Base-by-base conservation (phyloP, 2,329 filamentous ascomycete genomes). In the Aspergillus persii region DNA sequence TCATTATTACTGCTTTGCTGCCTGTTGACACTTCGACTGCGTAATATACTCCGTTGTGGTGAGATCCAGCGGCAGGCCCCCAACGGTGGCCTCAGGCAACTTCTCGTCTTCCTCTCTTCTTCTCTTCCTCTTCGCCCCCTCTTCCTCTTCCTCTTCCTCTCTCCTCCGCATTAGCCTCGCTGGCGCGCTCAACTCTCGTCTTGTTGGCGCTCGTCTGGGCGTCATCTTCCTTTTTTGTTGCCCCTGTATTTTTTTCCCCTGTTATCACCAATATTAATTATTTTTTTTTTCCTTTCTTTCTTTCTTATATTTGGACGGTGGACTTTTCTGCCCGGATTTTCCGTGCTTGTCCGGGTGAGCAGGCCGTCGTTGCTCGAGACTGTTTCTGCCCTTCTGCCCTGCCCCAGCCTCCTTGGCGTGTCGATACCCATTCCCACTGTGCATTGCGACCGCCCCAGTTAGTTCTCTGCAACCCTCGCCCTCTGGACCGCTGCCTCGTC, bases 371-470 rank as follows among this genome's bases (percentile, higher is more conserved):
- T 23, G 18, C 18, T 23, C 18, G 18, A 23, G 18, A 23, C 18
- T 23, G 18, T 23, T 58, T 53, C 59, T 54, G 48, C 50, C 44
- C 56, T 41, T 47, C 50, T 50, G 47, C 26, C 39, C 44, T 54
- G 31, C 33, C 41, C 53, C 56, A 50, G 62, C 53, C 61, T 54
- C 61, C 58, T 64, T 62, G 54, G 53, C 50, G 56, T 63, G 64
- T 62, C 60, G 61, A 50, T 58, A 56, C 67, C 62, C 51, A 62
- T 66, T 65, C 61, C 62, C 60, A 65, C 64, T 63, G 64, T 63
- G 50, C 56, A 50, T 51, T 54, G n/a, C 56, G 44, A 44, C 59
- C 56, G 39, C 31, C 50, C 18, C 18, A 23, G 18, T 23, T 23
- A 56, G n/a, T 36, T 30, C 39, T 54, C 15, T 41, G 36, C 36